Base-by-base conservation (phyloP, 805 yeast species). In the Kluyveromyces dobzhanskii region DNA sequence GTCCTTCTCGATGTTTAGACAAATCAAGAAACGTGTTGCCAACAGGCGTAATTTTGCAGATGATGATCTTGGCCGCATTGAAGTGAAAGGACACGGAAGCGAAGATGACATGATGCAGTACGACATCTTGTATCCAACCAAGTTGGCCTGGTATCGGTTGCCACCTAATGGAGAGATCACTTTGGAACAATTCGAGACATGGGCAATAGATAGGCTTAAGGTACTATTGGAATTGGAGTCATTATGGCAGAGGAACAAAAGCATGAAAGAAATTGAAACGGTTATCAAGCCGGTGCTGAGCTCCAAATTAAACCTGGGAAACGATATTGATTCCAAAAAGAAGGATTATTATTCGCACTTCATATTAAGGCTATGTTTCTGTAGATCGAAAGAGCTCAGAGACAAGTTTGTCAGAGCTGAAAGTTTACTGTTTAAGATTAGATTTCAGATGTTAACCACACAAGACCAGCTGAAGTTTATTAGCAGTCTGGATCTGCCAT, bases 311-410 rank as follows among this genome's bases (percentile, higher is more conserved):
- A 95, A 97, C 0, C 50, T 50, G 25, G 51, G 48, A 23, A 51
- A 70, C 9, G 66, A 66, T n/a, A 56, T 66, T 31, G 65, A 66
- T 29, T 94, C 85, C 54, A 75, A 94, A 48, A 73, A 73, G 47
- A 90, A 90, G 57, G 99, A 92, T 61, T 90, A 86, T 53, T 86
- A 85, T 57, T 83, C 95, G 4, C 99, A 92, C 62, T 92, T 67
- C 56, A 88, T 90, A 26, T 64, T 92, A 46, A 70, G 97, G 40
- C 68, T 92, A 29, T 95, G 94, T 33, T 92, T 92, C 57, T 85
- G 97, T 56, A 77, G 94, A 45, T 75, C 78, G 3, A 85, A 84
- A 36, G 97, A 90, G 43, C 69, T 88, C 36, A 73, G 97, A 45
- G 75, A 71, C 26, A 76, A 90, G 54, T 90, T 92, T 51, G 67